These are phyloP conservation scores for Fusarium incarnatum DNA, from an alignment of 2,329 filamentous ascomycete genomes.

Conservation along the genomic window DNA sequence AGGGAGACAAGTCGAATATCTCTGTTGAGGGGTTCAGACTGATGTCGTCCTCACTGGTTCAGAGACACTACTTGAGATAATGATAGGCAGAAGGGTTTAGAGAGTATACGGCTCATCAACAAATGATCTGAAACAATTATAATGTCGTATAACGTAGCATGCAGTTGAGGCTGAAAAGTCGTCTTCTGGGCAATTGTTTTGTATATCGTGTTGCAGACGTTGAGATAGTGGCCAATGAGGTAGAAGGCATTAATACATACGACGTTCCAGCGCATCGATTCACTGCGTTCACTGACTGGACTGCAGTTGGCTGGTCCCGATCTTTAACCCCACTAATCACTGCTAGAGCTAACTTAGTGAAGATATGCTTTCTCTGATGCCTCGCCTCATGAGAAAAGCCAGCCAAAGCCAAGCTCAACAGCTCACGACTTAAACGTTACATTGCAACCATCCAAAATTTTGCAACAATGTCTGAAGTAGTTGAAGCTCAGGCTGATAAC, in stretches of 20 bases:
- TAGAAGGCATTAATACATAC: conserved; percentile 42
- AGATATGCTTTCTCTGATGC: conserved; percentile 14
- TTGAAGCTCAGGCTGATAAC: conserved; percentile 28
- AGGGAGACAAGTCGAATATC: conserved; percentile 3
- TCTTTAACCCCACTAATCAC: conserved; percentile 28
- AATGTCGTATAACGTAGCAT: neutral
- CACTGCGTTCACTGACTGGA: conserved; percentile 9
- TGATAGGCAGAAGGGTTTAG: neutral
- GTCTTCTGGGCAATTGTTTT: conserved; percentile 16
- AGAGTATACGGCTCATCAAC: neutral
- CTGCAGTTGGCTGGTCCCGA: conserved; percentile 14
- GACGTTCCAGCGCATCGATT: conserved; percentile 47
- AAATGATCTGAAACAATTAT: neutral
- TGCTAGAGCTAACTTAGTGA: conserved; percentile 4
- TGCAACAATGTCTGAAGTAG: conserved; percentile 27
- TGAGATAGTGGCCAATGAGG: conserved; percentile 35
- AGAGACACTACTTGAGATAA: neutral
- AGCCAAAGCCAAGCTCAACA: neutral
- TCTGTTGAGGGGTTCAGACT: conserved; percentile 4
- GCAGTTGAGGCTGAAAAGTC: conserved; percentile 4
- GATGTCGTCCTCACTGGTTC: neutral
- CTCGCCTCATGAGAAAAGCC: conserved; percentile 20
- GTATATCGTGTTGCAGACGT: conserved; percentile 22
- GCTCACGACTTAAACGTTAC: conserved; percentile 22
- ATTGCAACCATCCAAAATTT: conserved; percentile 20